phyloP scores from a whole-genome alignment of 2,329 filamentous ascomycete genomes.

The Aspergillus ochraceoroseus region DNA sequence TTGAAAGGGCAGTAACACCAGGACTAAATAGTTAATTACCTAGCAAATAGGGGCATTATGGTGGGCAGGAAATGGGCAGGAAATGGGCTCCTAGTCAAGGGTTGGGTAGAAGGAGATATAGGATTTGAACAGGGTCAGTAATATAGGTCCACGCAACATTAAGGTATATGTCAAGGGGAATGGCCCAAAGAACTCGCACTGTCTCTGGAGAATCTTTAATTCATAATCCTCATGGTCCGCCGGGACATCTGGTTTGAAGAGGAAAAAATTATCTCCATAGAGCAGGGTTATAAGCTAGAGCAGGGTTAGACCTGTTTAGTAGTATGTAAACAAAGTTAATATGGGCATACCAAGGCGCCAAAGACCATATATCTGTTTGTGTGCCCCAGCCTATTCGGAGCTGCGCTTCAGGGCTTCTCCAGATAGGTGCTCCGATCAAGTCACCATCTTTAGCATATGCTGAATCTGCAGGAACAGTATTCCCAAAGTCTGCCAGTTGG shows the following conservation, averaged over 20 bases:
- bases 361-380: constrained; percentile 29
- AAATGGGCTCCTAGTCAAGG: too few species aligned
- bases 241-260: constrained; percentile 22
- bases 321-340: background rate
- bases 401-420: constrained; percentile 24
- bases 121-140: too few species aligned
- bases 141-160: too few species aligned
- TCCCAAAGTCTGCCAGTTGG: constrained; percentile 23
- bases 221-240: constrained; percentile 22
- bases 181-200: constrained; percentile 8
- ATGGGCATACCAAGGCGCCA: constrained; percentile 19
- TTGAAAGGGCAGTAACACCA: too few species aligned
- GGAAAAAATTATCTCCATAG: constrained; percentile 18
- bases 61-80: too few species aligned
- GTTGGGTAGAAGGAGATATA: background rate
- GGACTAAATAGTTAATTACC: too few species aligned
- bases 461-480: constrained; percentile 17
- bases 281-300: constrained; percentile 22
- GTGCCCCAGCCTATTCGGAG: constrained; percentile 23
- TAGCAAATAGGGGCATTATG: too few species aligned
- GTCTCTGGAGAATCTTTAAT: constrained; percentile 16
- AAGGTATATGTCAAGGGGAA: constrained; percentile 5
- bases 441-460: constrained; percentile 17
- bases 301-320: background rate
- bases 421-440: constrained; percentile 22